Percentiles rank a stretch among this genome's conserved stretches.
Evolutionary conservation across 2,329 filamentous ascomycete genomes (phyloP).

Genomic region (Neonectria sp.): DNA sequence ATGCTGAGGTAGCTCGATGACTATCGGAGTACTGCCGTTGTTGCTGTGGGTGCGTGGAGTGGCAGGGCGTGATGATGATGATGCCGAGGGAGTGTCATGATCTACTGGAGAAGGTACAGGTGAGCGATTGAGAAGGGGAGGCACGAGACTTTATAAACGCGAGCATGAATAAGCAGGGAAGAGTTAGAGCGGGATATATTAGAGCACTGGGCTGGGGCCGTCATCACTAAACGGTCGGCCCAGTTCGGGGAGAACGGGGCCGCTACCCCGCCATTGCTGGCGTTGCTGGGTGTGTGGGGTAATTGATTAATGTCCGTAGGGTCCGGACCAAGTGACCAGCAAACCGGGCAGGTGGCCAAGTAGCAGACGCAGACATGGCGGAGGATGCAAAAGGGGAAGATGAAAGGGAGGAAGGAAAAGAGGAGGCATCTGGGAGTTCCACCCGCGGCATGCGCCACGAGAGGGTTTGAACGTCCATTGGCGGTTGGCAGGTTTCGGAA

Average conservation of each 20-base stretch:
- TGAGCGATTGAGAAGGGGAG: constrained; percentile 28
- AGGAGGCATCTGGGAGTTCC: background rate
- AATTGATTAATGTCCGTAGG: constrained; percentile 16
- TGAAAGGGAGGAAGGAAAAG: background rate
- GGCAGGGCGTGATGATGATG: constrained; percentile 41
- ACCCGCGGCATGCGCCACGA: constrained; percentile 24
- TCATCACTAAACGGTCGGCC: constrained; percentile 41
- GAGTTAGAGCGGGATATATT: constrained; percentile 26
- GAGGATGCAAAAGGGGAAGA: background rate
- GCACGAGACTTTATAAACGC: background rate
- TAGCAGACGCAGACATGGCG: too few species aligned
- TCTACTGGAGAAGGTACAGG: constrained; percentile 31
- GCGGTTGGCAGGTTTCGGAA: constrained; percentile 1
- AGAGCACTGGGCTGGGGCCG: constrained; percentile 30
- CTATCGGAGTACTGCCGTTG: constrained; percentile 63
- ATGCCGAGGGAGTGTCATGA: constrained; percentile 32
- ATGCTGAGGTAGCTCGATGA: constrained; percentile 64
- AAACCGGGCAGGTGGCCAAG: too few species aligned
- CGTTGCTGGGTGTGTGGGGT: constrained; percentile 35
- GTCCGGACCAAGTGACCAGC: constrained; percentile 30
- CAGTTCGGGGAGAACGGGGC: constrained; percentile 40
- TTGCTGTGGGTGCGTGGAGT: constrained; percentile 39
- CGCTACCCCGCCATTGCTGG: constrained; percentile 46
- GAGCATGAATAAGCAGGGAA: constrained; percentile 20
- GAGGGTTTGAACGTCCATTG: constrained; percentile 16